Evolutionary conservation across 805 yeast genomes (phyloP).

Genomic region (Kuraishia piskuri): DNA sequence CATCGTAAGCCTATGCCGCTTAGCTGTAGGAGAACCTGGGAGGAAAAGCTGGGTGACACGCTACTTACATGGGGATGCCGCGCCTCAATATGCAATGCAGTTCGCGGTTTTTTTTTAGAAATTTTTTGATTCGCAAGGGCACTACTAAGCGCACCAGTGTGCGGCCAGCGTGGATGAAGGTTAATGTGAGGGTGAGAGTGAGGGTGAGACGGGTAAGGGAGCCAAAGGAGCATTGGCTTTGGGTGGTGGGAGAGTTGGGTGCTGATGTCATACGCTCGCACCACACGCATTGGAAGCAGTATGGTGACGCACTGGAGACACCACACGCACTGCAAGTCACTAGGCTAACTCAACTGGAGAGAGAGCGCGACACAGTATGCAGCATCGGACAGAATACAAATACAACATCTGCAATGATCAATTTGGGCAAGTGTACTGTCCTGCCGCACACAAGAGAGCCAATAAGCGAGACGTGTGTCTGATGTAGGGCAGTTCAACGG

Average conservation of each 20-base stretch:
- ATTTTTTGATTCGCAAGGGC: neutral
- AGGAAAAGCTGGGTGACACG: neutral
- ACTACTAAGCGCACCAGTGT: neutral
- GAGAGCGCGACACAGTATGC: too few species aligned
- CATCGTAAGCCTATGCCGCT: neutral
- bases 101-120: neutral
- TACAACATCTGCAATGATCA: too few species aligned
- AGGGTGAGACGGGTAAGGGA: neutral
- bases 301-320: neutral
- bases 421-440: too few species aligned
- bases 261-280: neutral
- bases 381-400: too few species aligned
- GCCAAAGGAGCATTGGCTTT: neutral
- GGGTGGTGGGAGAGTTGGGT: neutral
- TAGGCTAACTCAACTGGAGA: too few species aligned
- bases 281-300: too few species aligned
- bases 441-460: too few species aligned
- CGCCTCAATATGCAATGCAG: neutral
- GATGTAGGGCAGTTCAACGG: too few species aligned
- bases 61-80: neutral
- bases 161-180: too few species aligned
- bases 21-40: neutral
- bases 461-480: too few species aligned
- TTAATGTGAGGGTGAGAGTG: too few species aligned
- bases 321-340: too few species aligned